Base-by-base conservation (phyloP, 106 monocot species). In the Chionographis japonica region DNA sequence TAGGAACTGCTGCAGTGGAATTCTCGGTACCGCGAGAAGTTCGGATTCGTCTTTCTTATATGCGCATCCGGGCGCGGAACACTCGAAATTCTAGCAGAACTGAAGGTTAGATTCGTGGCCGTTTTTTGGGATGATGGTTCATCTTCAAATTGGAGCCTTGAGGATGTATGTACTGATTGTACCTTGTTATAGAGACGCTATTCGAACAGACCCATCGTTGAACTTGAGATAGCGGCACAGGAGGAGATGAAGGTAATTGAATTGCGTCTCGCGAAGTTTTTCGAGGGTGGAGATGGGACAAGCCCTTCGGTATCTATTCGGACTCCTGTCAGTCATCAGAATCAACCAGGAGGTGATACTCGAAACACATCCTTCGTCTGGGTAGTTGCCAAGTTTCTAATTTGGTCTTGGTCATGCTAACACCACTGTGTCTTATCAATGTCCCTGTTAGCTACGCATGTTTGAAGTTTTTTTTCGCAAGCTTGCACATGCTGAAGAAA, bases 211-310 rank as follows among this genome's bases (percentile, higher is more conserved):
- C 94, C 90, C 17, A 87, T 94, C 17, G 76, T 90, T 59, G 94
- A 94, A 53, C 80, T 94, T 69, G 94, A 88, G 67, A 58, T 52
- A 54, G 94, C 90, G 57, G 84, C 90, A 58, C 75, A 76, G 49
- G 94, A 94, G 75, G 85, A 94, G 56, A 80, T 94, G 84, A 94
- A 94, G 71, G 80, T 90, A 40, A 80, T 81, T 55, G 90, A 94
- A 60, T 55, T 94, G 50, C 82, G 90, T 4, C 74, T 94, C 63
- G 73, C 74, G 8, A 87, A 73, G 65, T 87, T 94, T 72, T 90
- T 94, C 54, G 41, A 75, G 51, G 66, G 76, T 59, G 74, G 69
- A 40, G 50, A 62, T 19, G 41, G 69, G 73, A 60, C 67, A 17
- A 58, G 54, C 15, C 64, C 76, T 18, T 68, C 69, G 5, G 56